Evolutionary conservation across 73 alveolate species (phyloP), one percentile per base, ranked within the genome.

Genomic region (Effrenium voratum): DNA sequence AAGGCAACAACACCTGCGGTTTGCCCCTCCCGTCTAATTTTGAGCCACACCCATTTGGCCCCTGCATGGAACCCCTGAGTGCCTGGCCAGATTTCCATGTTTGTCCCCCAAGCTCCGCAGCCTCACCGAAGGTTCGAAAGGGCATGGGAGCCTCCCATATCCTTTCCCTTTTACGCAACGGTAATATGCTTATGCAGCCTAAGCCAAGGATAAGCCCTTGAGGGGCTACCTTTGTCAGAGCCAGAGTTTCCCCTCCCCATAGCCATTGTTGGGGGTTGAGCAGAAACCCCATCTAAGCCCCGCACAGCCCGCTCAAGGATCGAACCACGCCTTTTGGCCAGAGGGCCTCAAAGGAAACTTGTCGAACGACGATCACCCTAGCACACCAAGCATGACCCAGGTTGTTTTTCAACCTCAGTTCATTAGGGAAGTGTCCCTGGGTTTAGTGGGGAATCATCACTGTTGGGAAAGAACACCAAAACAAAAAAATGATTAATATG

Each of bases 271-370:
- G n/a, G n/a, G n/a, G n/a, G n/a, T n/a, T n/a, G n/a, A n/a, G n/a
- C n/a, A n/a, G 82, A 70, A n/a, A 70, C 26, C 47, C 19, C 10
- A 36, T 0, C 60, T 44, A 26, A 76, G n/a, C 68, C 5, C 75
- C 92, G 34, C 49, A 82, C 92, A 82, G 75, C 0, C 92, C 92
- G 19, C 92, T 82, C 92, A 82, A 50, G 41, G 75, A 49, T 82
- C 92, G 36, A 16, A 60, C 92, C 75, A 82, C 92, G 34, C 92
- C 92, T 82, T 82, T 82, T 10, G 92, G 92, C 92, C 92, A 82
- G 2, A 82, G 22, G 8, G 92, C 92, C 92, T 82, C 19, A 10
- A 16, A 30, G 22, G 79, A 16, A 66, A 28, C n/a, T 66, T 66
- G 79, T 2, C 40, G 79, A 66, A 16, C 16, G 40, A 24, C 43